phyloP scores from a whole-genome alignment of 148 eudicot genomes.

The Fagopyrum esculentum region DNA sequence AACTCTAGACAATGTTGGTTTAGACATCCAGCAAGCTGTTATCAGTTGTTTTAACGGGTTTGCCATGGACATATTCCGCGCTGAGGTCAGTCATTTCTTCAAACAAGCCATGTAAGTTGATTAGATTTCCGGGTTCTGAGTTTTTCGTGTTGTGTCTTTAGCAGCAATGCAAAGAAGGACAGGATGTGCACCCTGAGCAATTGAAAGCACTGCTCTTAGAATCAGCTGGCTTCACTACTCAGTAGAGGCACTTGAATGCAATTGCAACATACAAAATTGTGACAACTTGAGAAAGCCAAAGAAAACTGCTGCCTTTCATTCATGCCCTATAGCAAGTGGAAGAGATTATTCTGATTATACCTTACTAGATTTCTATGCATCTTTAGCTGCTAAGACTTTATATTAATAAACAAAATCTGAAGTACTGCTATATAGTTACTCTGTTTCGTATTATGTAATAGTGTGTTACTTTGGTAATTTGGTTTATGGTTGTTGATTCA shows the following conservation, averaged over 20 bases:
- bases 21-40: slow-evolving; percentile 73
- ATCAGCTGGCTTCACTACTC: slow-evolving; percentile 40
- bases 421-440: neutral
- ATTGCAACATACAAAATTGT: neutral
- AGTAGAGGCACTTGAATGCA: neutral
- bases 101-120: neutral
- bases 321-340: neutral
- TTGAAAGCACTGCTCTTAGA: slow-evolving; percentile 64
- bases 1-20: slow-evolving; percentile 61
- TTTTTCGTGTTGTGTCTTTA: slow-evolving; percentile 9
- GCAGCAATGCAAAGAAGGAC: slow-evolving; percentile 64
- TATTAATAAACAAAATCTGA: neutral
- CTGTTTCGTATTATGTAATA: neutral
- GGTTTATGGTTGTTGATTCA: neutral
- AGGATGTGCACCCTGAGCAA: slow-evolving; percentile 57
- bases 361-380: neutral
- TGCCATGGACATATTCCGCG: slow-evolving; percentile 66
- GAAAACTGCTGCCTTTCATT: neutral
- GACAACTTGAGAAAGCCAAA: neutral
- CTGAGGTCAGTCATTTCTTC: slow-evolving; percentile 37
- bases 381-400: slow-evolving; percentile 1
- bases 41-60: slow-evolving; percentile 79
- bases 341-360: neutral
- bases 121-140: neutral
- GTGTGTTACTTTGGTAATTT: neutral